A percentile compares a stretch with the other conserved stretches of the same genome.
phyloP scores from a whole-genome alignment of 768 basidiomycete species.

The Lactarius akahatsu region DNA sequence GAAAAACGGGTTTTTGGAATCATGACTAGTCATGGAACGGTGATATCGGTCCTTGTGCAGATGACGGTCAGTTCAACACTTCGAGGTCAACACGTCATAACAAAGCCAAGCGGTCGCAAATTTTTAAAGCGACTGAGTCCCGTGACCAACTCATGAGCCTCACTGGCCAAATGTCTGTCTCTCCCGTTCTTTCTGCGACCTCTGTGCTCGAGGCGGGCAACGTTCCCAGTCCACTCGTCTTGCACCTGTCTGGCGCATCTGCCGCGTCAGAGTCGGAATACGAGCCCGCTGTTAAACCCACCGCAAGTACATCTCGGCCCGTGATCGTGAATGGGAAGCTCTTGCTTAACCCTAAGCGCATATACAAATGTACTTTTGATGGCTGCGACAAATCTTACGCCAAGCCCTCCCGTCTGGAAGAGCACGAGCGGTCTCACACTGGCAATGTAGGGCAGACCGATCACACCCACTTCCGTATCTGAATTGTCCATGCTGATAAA shows the following conservation, averaged over 20 bases:
- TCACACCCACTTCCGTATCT: constrained; percentile 7
- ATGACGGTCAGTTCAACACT: no score
- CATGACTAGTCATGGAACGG: no score
- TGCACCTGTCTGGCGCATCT: constrained; percentile 25
- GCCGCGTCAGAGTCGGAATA: constrained; percentile 29
- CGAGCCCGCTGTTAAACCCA: constrained; percentile 8
- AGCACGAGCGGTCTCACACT: constrained; percentile 87
- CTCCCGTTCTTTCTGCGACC: constrained; percentile 21
- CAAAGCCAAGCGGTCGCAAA: constrained; percentile 8
- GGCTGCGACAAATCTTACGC: constrained; percentile 82
- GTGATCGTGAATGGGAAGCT: constrained; percentile 25
- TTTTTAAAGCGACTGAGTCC: not conserved
- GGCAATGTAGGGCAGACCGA: constrained; percentile 72
- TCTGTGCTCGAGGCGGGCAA: constrained; percentile 23
- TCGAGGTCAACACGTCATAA: constrained; percentile 2
- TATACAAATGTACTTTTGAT: constrained; percentile 61
- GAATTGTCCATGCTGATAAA: constrained; percentile 1
- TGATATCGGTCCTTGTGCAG: no score
- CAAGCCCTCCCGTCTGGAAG: constrained; percentile 80
- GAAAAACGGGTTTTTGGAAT: no score
- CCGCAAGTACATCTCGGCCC: constrained; percentile 13
- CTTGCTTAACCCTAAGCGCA: constrained; percentile 43
- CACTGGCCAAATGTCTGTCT: constrained; percentile 10
- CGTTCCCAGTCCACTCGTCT: constrained; percentile 8
- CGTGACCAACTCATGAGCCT: not conserved